A percentile compares a stretch with the other conserved stretches of the same genome.
phyloP scores from a whole-genome alignment of 805 yeast species.

The Zygoascus flipseniorum region DNA sequence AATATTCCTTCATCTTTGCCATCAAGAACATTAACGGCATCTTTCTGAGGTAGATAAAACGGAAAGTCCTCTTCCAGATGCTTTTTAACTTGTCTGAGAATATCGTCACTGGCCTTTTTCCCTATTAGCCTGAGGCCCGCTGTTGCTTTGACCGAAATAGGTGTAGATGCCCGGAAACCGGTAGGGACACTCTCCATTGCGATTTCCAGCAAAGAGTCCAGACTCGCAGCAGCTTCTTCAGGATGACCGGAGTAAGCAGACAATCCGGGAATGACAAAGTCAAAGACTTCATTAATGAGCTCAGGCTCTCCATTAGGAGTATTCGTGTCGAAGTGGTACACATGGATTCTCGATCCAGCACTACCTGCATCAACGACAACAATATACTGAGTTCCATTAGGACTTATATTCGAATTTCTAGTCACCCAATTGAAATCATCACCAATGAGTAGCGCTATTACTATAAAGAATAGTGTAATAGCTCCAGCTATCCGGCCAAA shows the following conservation, averaged over 20 bases:
- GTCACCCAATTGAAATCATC: not conserved
- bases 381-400: conserved; percentile 46
- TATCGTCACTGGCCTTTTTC: conserved; percentile 54
- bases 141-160: conserved; percentile 86
- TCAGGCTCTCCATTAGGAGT: conserved; percentile 53
- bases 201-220: conserved; percentile 67
- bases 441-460: not conserved
- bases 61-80: conserved; percentile 71
- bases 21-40: conserved; percentile 85
- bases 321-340: conserved; percentile 75
- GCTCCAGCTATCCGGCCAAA: not conserved
- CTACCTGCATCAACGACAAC: conserved; percentile 97
- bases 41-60: conserved; percentile 42
- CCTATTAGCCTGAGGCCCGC: conserved; percentile 90
- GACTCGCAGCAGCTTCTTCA: conserved; percentile 72
- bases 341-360: conserved; percentile 89
- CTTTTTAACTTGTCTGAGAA: conserved; percentile 60
- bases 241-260: conserved; percentile 76
- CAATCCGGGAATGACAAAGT: conserved; percentile 85
- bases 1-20: conserved; percentile 95
- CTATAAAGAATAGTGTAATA: not conserved
- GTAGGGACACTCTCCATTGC: conserved; percentile 74
- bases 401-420: not conserved
- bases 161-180: conserved; percentile 66
- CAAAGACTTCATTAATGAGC: conserved; percentile 66